Conservation (phyloP, 1,284 basidiomycete genomes). For the Cutaneotrichosporon mucoides region DNA sequence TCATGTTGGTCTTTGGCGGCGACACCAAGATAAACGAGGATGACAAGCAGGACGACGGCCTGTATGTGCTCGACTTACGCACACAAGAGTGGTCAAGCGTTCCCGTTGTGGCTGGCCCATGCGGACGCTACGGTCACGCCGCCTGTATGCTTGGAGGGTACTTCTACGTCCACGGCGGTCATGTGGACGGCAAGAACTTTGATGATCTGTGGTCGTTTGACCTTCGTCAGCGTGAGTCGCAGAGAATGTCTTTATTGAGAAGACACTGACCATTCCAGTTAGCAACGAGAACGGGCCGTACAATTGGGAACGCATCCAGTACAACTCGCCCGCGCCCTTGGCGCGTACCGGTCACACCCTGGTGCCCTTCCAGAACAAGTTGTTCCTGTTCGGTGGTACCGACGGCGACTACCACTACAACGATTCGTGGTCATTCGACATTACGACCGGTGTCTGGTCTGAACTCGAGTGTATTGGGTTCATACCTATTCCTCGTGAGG, state of each 20-base stretch:
- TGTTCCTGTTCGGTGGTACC: slow-evolving; percentile 95
- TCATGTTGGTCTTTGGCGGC: slow-evolving; percentile 97
- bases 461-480: slow-evolving; percentile 97
- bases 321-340: slow-evolving; percentile 14
- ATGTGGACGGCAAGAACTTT: slow-evolving; percentile 91
- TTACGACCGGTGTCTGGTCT: slow-evolving; percentile 75
- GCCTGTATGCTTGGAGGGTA: slow-evolving; percentile 87
- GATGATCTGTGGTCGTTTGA: slow-evolving; percentile 98
- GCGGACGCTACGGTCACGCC: slow-evolving; percentile 92
- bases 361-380: slow-evolving; percentile 76
- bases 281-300: slow-evolving; percentile 47
- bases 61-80: slow-evolving; percentile 96
- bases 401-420: slow-evolving; percentile 99
- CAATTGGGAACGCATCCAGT: slow-evolving; percentile 60
- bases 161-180: slow-evolving; percentile 95
- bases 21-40: slow-evolving; percentile 74
- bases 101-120: slow-evolving; percentile 68
- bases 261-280: slow-evolving; percentile 8
- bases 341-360: slow-evolving; percentile 88
- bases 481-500: slow-evolving; percentile 93
- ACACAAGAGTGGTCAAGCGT: slow-evolving; percentile 90
- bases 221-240: slow-evolving; percentile 75
- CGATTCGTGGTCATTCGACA: slow-evolving; percentile 96
- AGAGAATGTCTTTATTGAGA: too few relatives aligned
- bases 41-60: slow-evolving; percentile 85